Conservation (phyloP, 306 rosid genomes). For the Inga laurina region DNA sequence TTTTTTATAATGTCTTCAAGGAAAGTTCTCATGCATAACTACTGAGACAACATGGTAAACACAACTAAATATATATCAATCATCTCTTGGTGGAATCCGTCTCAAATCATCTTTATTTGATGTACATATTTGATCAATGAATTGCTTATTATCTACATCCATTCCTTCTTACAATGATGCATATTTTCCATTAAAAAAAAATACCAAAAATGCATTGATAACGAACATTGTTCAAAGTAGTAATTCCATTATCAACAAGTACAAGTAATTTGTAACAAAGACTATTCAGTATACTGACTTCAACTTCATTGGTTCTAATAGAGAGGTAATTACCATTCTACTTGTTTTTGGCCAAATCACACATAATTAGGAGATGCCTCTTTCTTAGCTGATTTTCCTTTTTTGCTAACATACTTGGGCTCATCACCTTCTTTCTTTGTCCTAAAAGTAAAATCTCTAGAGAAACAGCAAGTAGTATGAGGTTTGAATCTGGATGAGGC, state of each 20-base stretch:
- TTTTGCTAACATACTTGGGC: neutral
- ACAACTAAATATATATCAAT: too few species aligned
- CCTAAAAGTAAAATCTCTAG: neutral
- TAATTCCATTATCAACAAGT: neutral
- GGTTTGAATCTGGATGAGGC: neutral
- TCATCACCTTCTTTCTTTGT: neutral
- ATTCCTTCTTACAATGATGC: neutral
- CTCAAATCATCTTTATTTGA: too few species aligned
- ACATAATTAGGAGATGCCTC: neutral
- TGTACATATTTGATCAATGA: neutral
- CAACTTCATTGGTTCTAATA: too few species aligned
- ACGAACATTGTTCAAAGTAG: neutral
- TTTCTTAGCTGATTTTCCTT: neutral
- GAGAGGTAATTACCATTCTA: neutral
- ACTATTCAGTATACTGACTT: neutral
- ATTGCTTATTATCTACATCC: neutral
- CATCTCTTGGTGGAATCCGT: too few species aligned
- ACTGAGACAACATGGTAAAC: too few species aligned
- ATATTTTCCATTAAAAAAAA: too few species aligned
- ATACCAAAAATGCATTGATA: neutral
- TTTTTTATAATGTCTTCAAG: too few species aligned
- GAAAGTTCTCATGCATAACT: too few species aligned
- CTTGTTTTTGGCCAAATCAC: neutral
- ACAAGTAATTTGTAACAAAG: neutral
- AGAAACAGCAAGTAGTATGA: neutral